Evolutionary conservation across 179 eudicot species (phyloP).

Genomic region (Actinidia polygama): DNA sequence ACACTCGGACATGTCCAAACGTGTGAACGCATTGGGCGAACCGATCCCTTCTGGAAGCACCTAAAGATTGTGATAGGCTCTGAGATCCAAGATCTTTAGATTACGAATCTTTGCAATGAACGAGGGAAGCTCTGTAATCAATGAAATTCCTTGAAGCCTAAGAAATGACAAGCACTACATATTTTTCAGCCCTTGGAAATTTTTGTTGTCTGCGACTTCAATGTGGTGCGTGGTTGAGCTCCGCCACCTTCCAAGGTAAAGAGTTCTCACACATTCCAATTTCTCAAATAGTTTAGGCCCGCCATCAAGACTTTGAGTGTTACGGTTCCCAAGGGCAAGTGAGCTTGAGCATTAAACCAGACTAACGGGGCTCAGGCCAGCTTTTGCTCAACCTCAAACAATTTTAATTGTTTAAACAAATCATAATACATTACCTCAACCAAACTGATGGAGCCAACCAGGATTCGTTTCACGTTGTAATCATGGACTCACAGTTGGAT

Average conservation of each 20-base stretch:
- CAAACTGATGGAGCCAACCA: too few species aligned
- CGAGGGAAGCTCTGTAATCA: not conserved
- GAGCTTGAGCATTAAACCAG: too few species aligned
- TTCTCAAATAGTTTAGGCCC: not conserved
- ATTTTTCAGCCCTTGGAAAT: not conserved
- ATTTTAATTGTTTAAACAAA: too few species aligned
- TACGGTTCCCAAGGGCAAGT: too few species aligned
- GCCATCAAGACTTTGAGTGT: too few species aligned
- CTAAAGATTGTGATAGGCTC: not conserved
- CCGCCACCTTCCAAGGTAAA: not conserved
- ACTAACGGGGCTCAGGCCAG: too few species aligned
- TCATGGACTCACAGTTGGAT: too few species aligned
- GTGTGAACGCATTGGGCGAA: not conserved
- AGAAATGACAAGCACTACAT: not conserved
- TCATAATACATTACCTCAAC: too few species aligned
- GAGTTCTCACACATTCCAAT: not conserved
- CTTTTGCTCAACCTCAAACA: too few species aligned
- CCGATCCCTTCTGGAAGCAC: not conserved
- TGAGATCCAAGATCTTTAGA: not conserved
- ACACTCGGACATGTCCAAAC: slow-evolving; percentile 6
- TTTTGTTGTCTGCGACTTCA: not conserved
- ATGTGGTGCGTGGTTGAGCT: not conserved
- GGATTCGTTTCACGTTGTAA: too few species aligned
- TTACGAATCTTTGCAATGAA: not conserved
- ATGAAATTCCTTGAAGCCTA: not conserved